phyloP scores from a whole-genome alignment of 768 basidiomycete species.

The Coprinopsis strossmayeri region DNA sequence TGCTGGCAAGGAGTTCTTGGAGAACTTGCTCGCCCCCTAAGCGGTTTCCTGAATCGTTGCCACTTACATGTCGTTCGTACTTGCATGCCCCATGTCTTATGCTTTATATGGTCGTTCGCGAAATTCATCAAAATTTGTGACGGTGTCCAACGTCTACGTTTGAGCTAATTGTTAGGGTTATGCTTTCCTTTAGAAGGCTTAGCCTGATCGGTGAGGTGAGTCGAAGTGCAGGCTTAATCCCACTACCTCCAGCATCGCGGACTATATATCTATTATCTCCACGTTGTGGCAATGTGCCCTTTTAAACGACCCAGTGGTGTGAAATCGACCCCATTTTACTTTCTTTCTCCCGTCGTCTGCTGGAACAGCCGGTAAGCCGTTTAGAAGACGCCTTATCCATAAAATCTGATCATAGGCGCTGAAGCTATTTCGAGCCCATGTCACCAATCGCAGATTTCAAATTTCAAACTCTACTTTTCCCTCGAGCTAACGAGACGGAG shows the following conservation, averaged over 20 bases:
- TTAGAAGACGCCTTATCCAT: no score
- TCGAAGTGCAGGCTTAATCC: no score
- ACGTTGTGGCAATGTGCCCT: neutral
- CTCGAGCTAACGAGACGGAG: neutral
- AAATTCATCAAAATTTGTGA: conserved; percentile 4
- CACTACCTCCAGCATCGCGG: neutral
- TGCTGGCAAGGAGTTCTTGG: conserved; percentile 80
- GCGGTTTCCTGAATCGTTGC: no score
- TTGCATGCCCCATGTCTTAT: conserved; percentile 9
- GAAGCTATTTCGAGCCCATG: neutral
- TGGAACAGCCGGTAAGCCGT: neutral
- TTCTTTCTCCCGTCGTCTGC: no score
- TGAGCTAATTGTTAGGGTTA: no score
- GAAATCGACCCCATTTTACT: no score
- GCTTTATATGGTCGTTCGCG: neutral
- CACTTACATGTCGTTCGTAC: neutral
- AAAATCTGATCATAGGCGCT: neutral
- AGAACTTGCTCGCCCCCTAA: conserved; percentile 82
- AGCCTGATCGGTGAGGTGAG: no score
- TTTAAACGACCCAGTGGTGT: neutral
- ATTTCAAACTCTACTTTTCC: no score
- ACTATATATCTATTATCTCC: no score
- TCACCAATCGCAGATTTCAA: neutral
- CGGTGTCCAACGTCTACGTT: neutral
- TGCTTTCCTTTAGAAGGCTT: no score